These are phyloP conservation scores for Serendipita sp. DNA, from an alignment of 768 basidiomycete genomes.

Conservation along the genomic window DNA sequence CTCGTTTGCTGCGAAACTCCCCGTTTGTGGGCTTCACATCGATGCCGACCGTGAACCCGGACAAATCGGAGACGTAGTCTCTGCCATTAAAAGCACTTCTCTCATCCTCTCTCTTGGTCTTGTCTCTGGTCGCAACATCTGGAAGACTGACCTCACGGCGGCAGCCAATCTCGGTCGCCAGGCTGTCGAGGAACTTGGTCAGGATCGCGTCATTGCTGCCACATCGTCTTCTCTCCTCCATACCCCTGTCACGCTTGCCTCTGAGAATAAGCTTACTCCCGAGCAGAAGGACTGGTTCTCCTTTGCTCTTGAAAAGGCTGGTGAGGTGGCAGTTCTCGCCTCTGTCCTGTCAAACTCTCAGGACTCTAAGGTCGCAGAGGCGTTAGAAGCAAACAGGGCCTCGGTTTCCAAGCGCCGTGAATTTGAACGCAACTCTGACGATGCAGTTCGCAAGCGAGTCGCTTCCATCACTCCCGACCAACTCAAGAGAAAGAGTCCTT, in stretches of 20 bases:
- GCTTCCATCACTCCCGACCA: slow-evolving; percentile 73
- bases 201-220: slow-evolving; percentile 78
- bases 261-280: slow-evolving; percentile 75
- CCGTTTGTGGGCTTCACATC: slow-evolving; percentile 85
- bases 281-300: slow-evolving; percentile 97
- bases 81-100: slow-evolving; percentile 66
- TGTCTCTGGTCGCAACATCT: slow-evolving; percentile 97
- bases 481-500: slow-evolving; percentile 78
- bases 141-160: slow-evolving; percentile 87
- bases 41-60: slow-evolving; percentile 86
- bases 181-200: slow-evolving; percentile 67
- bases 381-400: slow-evolving; percentile 72
- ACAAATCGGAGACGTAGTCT: slow-evolving; percentile 70
- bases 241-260: slow-evolving; percentile 88
- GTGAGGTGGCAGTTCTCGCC: slow-evolving; percentile 78
- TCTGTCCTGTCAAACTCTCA: slow-evolving; percentile 73
- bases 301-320: slow-evolving; percentile 90
- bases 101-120: slow-evolving; percentile 82
- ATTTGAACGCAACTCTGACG: slow-evolving; percentile 88
- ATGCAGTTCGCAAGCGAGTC: slow-evolving; percentile 87
- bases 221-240: slow-evolving; percentile 97
- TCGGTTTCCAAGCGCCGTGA: slow-evolving; percentile 90
- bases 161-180: slow-evolving; percentile 71
- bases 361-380: slow-evolving; percentile 46
- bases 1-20: slow-evolving; percentile 76